Evolutionary conservation across 352 stramenopile species (phyloP), one percentile per base, ranked within the genome.

Genomic region (Phytophthora melonis): DNA sequence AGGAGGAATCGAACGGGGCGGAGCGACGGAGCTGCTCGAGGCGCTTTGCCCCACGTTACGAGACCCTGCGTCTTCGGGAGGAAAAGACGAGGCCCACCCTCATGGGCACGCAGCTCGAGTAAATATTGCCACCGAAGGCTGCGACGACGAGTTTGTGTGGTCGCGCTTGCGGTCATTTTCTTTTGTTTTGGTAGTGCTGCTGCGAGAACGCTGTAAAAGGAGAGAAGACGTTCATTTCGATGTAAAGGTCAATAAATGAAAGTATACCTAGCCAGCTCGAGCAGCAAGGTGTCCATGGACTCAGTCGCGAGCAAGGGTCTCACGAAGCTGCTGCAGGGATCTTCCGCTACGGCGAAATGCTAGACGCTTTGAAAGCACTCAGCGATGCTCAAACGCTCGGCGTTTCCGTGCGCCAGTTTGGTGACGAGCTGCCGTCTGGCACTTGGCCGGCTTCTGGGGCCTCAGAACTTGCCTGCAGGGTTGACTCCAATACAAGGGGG

Each of bases 201-300:
- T 79, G 57, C 72, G 43, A 75, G 68, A 70, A 69, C 53, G 63
- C 69, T 77, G 69, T 77, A 72, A 75, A 68, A 69, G 53, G 68
- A 70, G 61, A 78, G 52, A 62, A 66, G 36, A 66, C 58, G 69
- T 80, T 78, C 70, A 80, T 80, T 80, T 80, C 66, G 66, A 78
- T 80, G 74, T 80, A 75, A 78, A 78, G 61, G 47, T 80, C 70
- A 78, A 78, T 75, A 78, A 80, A 77, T 80, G 74, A 72, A 74
- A 77, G 69, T 80, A 77, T 68, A 80, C 55, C 60, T 63, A 79
- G 63, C 72, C 49, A 76, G 30, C 11, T 19, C 14, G 5, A 13
- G 47, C 19, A 16, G 47, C 23, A 18, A 66, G 19, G 39, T 63
- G 61, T 54, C 66, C 18, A 53, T 53, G 47, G 23, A 23, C 49